These are phyloP conservation scores for Mucor piriformis DNA, from an alignment of 371 early-diverging fungal species.

Conservation along the genomic window DNA sequence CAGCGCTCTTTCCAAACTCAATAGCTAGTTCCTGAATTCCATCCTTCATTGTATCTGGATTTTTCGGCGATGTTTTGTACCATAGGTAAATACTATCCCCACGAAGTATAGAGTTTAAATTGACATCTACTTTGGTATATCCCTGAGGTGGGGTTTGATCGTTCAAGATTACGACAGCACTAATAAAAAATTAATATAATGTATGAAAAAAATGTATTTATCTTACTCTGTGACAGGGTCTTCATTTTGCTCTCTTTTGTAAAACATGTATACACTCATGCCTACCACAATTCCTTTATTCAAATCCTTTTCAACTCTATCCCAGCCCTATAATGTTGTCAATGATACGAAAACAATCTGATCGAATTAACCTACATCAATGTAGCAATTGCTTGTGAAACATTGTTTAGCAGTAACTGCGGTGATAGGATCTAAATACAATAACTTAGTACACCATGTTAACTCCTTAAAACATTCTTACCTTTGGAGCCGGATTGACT, in stretches of 20 bases:
- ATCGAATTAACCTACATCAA: constrained; percentile 42
- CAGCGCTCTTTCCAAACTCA: constrained; percentile 32
- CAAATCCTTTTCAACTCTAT: constrained; percentile 35
- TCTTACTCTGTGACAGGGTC: constrained; percentile 45
- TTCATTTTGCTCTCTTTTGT: constrained; percentile 19
- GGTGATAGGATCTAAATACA: constrained; percentile 55
- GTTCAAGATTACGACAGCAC: constrained; percentile 31
- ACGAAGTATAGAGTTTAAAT: constrained; percentile 37
- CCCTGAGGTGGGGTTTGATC: constrained; percentile 46
- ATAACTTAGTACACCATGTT: too few relatives aligned
- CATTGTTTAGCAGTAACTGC: constrained; percentile 57
- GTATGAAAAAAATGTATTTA: too few relatives aligned
- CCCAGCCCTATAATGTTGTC: constrained; percentile 28
- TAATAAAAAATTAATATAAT: neutral
- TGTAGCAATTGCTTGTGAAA: constrained; percentile 45
- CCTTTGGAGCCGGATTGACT: constrained; percentile 34
- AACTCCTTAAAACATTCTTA: too few relatives aligned
- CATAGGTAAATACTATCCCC: constrained; percentile 42
- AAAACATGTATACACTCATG: constrained; percentile 51
- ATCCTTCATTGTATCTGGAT: constrained; percentile 19
- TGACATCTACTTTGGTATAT: constrained; percentile 37
- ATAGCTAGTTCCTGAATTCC: constrained; percentile 37
- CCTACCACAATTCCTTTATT: constrained; percentile 48
- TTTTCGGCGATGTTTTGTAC: constrained; percentile 28
- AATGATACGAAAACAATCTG: too few relatives aligned